Evolutionary conservation across 495 filamentous ascomycete genomes (phyloP).

Genomic region (Aspergillus bridgeri): DNA sequence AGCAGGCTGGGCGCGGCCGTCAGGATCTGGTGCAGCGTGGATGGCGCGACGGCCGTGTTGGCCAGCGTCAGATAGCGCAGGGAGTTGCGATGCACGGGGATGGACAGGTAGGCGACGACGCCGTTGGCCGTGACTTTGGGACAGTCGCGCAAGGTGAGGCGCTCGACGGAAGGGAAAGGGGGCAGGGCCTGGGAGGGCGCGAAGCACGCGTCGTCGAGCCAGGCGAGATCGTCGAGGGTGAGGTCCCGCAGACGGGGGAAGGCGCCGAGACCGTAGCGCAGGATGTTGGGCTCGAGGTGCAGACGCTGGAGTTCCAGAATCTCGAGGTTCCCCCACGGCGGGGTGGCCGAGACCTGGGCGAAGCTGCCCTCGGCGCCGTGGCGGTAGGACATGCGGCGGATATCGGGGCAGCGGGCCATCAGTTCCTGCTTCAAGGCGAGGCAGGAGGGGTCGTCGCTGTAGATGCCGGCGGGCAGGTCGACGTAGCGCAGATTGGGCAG

Average conservation of each 20-base stretch:
- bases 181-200: conserved; percentile 54
- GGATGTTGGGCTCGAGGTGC: conserved; percentile 64
- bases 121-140: conserved; percentile 69
- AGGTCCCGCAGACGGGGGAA: conserved; percentile 67
- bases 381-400: conserved; percentile 84
- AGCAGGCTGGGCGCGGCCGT: conserved; percentile 57
- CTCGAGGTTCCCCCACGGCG: conserved; percentile 76
- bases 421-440: conserved; percentile 76
- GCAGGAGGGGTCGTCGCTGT: conserved; percentile 70
- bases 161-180: conserved; percentile 65
- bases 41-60: conserved; percentile 62
- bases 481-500: conserved; percentile 84
- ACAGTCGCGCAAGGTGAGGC: conserved; percentile 63
- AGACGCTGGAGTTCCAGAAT: conserved; percentile 71
- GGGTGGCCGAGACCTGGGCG: conserved; percentile 58
- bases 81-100: conserved; percentile 41
- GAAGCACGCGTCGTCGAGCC: conserved; percentile 75
- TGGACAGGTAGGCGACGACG: conserved; percentile 59
- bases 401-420: conserved; percentile 73
- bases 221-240: conserved; percentile 62
- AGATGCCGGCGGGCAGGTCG: conserved; percentile 80
- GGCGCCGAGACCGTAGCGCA: conserved; percentile 66
- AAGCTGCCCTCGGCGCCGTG: conserved; percentile 76
- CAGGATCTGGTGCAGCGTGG: conserved; percentile 62
- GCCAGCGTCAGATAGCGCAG: conserved; percentile 62